A percentile compares a stretch with the other conserved stretches of the same genome.
phyloP scores from a whole-genome alignment of 768 basidiomycete species.

The Imleria badia region DNA sequence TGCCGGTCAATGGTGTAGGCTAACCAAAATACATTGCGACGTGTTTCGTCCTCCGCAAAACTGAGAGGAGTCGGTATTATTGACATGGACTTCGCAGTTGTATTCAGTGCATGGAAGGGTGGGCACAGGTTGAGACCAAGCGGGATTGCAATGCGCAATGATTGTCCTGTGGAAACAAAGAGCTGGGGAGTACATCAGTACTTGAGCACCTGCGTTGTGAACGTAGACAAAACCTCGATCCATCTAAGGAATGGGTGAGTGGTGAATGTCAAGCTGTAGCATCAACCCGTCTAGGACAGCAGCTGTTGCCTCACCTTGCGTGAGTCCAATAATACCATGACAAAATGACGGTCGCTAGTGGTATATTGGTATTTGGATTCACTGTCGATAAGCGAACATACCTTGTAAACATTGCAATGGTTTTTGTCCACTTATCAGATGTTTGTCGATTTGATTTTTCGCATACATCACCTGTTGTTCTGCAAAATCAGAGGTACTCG shows the following conservation, averaged over 20 bases:
- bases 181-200: conserved; percentile 41
- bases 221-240: conserved; percentile 55
- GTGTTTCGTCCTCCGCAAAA: conserved; percentile 66
- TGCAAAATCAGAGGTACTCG: conserved; percentile 44
- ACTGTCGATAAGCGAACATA: conserved; percentile 21
- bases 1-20: conserved; percentile 69
- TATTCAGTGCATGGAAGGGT: conserved; percentile 65
- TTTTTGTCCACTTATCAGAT: conserved; percentile 51
- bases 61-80: conserved; percentile 59
- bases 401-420: conserved; percentile 65
- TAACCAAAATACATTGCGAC: conserved; percentile 73
- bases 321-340: conserved; percentile 77
- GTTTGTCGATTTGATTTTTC: conserved; percentile 46
- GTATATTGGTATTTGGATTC: not conserved
- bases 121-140: conserved; percentile 68
- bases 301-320: conserved; percentile 50
- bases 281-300: not conserved
- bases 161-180: conserved; percentile 56
- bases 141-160: conserved; percentile 59
- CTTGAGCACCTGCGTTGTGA: not conserved
- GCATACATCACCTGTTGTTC: conserved; percentile 62
- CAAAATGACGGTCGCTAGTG: conserved; percentile 57
- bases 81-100: conserved; percentile 53
- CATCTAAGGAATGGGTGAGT: conserved; percentile 45
- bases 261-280: not conserved